phyloP scores from a whole-genome alignment of 805 yeast species.

The Torulaspora maleeae region DNA sequence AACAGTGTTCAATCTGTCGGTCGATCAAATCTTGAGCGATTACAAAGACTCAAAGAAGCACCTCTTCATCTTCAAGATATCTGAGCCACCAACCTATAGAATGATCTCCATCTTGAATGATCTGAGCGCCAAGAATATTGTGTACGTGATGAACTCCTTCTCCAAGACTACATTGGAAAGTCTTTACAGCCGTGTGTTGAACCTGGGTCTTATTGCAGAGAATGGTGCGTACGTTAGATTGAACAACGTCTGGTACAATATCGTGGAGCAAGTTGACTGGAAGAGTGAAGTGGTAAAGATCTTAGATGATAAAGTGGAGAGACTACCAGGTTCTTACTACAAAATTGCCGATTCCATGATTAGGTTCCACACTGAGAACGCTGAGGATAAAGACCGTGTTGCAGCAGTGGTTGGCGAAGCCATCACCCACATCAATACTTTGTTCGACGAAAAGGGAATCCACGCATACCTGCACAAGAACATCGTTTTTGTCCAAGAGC shows the following conservation, averaged over 20 bases:
- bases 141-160: slow-evolving; percentile 66
- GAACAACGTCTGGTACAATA: slow-evolving; percentile 55
- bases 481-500: slow-evolving; percentile 67
- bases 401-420: slow-evolving; percentile 73
- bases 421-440: slow-evolving; percentile 76
- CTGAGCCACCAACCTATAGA: slow-evolving; percentile 58
- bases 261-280: slow-evolving; percentile 50
- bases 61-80: slow-evolving; percentile 46
- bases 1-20: slow-evolving; percentile 34
- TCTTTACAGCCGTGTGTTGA: slow-evolving; percentile 59
- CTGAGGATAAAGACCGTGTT: slow-evolving; percentile 60
- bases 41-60: slow-evolving; percentile 35
- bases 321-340: slow-evolving; percentile 73
- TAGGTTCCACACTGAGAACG: slow-evolving; percentile 67
- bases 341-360: slow-evolving; percentile 73
- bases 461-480: slow-evolving; percentile 74
- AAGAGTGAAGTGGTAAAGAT: slow-evolving; percentile 34
- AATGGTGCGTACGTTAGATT: slow-evolving; percentile 76
- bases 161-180: slow-evolving; percentile 62
- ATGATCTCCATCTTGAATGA: slow-evolving; percentile 55
- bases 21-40: slow-evolving; percentile 26
- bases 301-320: slow-evolving; percentile 47
- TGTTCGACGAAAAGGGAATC: slow-evolving; percentile 56
- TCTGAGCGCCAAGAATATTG: slow-evolving; percentile 58
- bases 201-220: slow-evolving; percentile 82